Percentiles rank a stretch among this genome's conserved stretches.
Conservation (phyloP, 306 rosid species). For the Aeschynomene evenia region DNA sequence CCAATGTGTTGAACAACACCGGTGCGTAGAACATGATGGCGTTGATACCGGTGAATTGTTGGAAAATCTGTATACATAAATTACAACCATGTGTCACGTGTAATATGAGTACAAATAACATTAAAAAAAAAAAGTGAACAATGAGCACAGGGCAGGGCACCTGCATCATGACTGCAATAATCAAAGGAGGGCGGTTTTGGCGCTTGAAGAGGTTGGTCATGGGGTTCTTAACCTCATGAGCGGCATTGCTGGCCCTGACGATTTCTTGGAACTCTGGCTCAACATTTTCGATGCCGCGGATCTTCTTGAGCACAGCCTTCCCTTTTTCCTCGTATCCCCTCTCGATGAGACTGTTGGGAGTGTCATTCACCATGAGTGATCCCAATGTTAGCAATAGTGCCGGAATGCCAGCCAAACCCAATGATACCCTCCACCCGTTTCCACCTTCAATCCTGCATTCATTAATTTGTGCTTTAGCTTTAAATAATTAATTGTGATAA, state of each 20-base stretch:
- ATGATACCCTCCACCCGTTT: conserved; percentile 71
- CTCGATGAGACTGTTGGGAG: conserved; percentile 58
- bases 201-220: conserved; percentile 43
- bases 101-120: no score
- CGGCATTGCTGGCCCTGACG: conserved; percentile 47
- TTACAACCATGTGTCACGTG: no score
- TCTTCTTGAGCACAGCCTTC: conserved; percentile 46
- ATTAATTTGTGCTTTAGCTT: no score
- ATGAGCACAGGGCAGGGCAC: no score
- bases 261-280: conserved; percentile 56
- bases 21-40: conserved; percentile 80
- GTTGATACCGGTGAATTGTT: conserved; percentile 67
- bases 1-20: conserved; percentile 53
- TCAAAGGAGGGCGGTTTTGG: conserved; percentile 53
- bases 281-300: conserved; percentile 51
- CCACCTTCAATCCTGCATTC: conserved; percentile 50
- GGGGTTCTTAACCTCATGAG: conserved; percentile 44
- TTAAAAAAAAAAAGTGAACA: no score
- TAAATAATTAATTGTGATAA: no score
- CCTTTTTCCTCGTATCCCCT: conserved; percentile 54
- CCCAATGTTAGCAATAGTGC: conserved; percentile 44
- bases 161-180: conserved; percentile 51
- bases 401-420: conserved; percentile 54
- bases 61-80: no score
- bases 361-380: conserved; percentile 44